Evolutionary conservation across 1,139 yeast species (phyloP).

Genomic region (Pichia sp.): DNA sequence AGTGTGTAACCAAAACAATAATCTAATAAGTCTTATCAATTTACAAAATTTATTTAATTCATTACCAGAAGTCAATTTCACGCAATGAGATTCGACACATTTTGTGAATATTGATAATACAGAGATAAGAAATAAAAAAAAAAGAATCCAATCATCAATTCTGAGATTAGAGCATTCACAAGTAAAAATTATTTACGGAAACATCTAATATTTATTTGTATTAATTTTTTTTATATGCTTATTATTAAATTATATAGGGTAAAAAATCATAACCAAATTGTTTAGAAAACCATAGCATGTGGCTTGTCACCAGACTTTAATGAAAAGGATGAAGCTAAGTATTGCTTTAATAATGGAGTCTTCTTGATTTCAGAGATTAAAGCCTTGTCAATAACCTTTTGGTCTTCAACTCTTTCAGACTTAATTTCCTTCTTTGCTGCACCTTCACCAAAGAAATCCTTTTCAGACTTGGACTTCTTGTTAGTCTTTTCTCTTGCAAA

Average conservation of each 20-base stretch:
- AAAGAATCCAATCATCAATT: not conserved
- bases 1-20: no score
- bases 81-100: no score
- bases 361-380: conserved; percentile 91
- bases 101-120: no score
- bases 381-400: conserved; percentile 93
- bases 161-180: not conserved
- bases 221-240: conserved; percentile 12
- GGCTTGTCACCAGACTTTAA: conserved; percentile 99
- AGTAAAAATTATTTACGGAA: not conserved
- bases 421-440: conserved; percentile 78
- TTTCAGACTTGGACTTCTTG: conserved; percentile 81
- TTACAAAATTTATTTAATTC: no score
- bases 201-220: conserved; percentile 11
- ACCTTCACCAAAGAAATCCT: conserved; percentile 87
- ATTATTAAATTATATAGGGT: conserved; percentile 9
- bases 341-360: conserved; percentile 97
- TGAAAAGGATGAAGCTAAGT: conserved; percentile 94
- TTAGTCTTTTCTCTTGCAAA: conserved; percentile 92
- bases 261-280: conserved; percentile 11
- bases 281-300: conserved; percentile 94
- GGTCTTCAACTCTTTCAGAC: conserved; percentile 97
- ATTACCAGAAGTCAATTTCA: no score
- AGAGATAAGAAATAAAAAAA: not conserved
- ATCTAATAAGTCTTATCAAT: no score